Base-by-base conservation (phyloP, 176 grass and related monocot genomes). In the Phyllostachys edulis region DNA sequence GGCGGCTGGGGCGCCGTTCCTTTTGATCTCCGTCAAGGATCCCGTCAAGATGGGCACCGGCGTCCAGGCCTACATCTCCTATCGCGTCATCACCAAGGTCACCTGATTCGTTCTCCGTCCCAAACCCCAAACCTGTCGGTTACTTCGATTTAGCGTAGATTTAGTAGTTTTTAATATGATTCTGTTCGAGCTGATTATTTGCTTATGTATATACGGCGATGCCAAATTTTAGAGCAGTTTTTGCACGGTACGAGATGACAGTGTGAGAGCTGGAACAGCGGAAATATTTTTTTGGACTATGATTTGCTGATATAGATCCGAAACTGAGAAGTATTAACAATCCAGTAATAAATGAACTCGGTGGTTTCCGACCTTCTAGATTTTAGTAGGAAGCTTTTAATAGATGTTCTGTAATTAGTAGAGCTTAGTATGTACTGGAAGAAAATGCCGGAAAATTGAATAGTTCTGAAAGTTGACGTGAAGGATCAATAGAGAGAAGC, bases 21-120 rank as follows among this genome's bases (percentile, higher is more conserved):
- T 99, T 67, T 83, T 83, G 45, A 81, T 96, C 39, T 92, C 91
- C 60, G 96, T 99, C 38, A 99, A 90, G 57, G 96, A 99, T 86
- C 96, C 96, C 78, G 96, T 99, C 42, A 99, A 94, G 91, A 85
- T 99, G 90, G 93, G 96, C 20, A 94, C 89, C 69, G 93, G 96
- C 69, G 96, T 99, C 60, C 96, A 99, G 85, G 39, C 93, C 75
- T 99, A 99, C 84, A 99, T 99, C 91, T 99, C 96, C 50, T 99
- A 96, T 81, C 93, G 96, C 51, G 93, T 96, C 84, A 96, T 99
- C 73, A 94, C 96, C 64, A 99, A 92, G 93, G 96, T 99, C 52
- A 66, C 60, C 70, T 56, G 46, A 64, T 59, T 88, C 65, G 23
- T 56, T 85, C 80, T 44, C 46, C 49, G 46, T 9, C 32, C 15